Percentiles rank a stretch among this genome's conserved stretches.
These are phyloP conservation scores for Phytophthora ohioensis DNA, from an alignment of 352 stramenopile genomes.

Conservation along the genomic window DNA sequence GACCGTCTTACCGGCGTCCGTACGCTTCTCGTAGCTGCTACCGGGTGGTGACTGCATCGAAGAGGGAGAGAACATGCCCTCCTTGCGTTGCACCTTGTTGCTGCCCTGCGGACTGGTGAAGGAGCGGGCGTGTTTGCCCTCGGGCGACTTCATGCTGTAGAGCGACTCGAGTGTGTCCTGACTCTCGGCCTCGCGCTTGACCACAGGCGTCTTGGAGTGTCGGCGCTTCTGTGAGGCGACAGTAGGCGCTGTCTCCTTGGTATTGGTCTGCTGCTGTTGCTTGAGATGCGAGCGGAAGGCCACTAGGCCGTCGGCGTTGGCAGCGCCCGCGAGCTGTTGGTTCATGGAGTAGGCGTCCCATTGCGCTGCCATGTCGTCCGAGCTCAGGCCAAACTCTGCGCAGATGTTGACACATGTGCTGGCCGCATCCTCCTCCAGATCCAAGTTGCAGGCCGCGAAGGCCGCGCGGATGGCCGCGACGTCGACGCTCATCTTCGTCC, in stretches of 20 bases:
- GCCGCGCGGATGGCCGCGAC: conserved; percentile 67
- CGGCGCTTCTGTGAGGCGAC: conserved; percentile 56
- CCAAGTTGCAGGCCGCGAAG: conserved; percentile 79
- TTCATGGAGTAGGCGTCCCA: conserved; percentile 92
- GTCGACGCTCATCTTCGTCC: conserved; percentile 60
- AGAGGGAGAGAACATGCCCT: conserved; percentile 76
- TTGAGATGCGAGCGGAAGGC: conserved; percentile 78
- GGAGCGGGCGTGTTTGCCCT: conserved; percentile 71
- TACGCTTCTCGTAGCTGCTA: conserved; percentile 79
- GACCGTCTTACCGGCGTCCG: conserved; percentile 79
- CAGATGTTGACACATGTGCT: conserved; percentile 75
- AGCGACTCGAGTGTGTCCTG: conserved; percentile 71
- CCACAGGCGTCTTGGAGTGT: conserved; percentile 64
- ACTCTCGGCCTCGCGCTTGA: conserved; percentile 72
- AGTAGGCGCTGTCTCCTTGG: conserved; percentile 39
- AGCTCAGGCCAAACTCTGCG: conserved; percentile 79
- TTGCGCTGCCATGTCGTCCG: conserved; percentile 78
- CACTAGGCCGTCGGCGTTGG: conserved; percentile 63
- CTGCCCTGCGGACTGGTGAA: conserved; percentile 63
- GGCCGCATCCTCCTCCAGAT: conserved; percentile 76
- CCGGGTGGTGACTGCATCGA: conserved; percentile 78
- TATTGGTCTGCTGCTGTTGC: conserved; percentile 58
- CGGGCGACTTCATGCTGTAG: conserved; percentile 79
- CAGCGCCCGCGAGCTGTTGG: conserved; percentile 69
- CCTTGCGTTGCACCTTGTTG: conserved; percentile 77